phyloP scores from a whole-genome alignment of 176 grass and related monocot genomes.

The Carex littledalei region DNA sequence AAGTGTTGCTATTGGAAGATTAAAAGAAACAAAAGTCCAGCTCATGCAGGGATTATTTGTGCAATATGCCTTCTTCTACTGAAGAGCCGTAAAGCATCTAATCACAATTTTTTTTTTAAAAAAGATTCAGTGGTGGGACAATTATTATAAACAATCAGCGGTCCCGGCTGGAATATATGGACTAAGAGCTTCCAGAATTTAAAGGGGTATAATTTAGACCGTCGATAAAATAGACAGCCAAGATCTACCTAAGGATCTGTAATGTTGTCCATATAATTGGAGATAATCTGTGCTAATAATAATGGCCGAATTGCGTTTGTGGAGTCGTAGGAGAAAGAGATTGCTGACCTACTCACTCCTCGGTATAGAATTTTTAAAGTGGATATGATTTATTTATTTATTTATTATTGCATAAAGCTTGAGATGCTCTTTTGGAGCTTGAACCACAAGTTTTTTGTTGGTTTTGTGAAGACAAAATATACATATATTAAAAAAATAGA shows the following conservation, averaged over 20 bases:
- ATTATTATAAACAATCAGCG: not conserved
- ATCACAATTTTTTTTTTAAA: not conserved
- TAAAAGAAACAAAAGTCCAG: not conserved
- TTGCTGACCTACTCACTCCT: not conserved
- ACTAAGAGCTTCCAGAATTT: not conserved
- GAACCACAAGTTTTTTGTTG: slow-evolving; percentile 1
- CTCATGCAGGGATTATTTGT: not conserved
- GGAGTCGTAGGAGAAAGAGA: not conserved
- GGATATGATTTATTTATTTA: not conserved
- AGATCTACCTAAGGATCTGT: not conserved
- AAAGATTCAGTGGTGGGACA: not conserved
- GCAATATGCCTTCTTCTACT: not conserved
- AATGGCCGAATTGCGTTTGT: not conserved
- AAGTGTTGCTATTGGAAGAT: slow-evolving; percentile 7
- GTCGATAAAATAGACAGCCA: not conserved
- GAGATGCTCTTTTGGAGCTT: not conserved
- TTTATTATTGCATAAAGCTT: not conserved
- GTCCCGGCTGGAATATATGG: not conserved
- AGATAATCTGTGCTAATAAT: slow-evolving; percentile 7
- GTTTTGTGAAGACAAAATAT: not conserved
- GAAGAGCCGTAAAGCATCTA: slow-evolving; percentile 12
- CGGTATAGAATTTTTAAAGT: not conserved
- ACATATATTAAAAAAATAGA: not conserved
- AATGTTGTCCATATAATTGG: not conserved
- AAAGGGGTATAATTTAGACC: not conserved